Evolutionary conservation across 768 basidiomycete genomes (phyloP).

Genomic region (Podaxis mareebaensis): DNA sequence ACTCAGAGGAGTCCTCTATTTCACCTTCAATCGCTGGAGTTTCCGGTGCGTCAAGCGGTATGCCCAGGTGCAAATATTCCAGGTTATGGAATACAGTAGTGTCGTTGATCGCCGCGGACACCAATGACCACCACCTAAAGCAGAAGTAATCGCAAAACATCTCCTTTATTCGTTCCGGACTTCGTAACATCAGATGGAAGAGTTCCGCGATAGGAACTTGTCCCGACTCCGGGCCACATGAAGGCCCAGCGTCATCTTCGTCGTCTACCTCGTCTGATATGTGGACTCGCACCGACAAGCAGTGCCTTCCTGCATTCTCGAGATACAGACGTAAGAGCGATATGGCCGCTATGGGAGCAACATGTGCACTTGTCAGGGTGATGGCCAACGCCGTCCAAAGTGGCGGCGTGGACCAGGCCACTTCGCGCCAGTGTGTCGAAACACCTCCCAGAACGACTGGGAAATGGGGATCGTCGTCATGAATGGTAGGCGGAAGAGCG

Average conservation of each 20-base stretch:
- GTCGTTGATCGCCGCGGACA: not conserved
- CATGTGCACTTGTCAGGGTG: not conserved
- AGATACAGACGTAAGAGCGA: not conserved
- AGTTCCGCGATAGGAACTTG: not conserved
- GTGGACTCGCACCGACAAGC: not conserved
- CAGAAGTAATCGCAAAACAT: not conserved
- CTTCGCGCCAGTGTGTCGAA: not conserved
- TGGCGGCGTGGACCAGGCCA: not conserved
- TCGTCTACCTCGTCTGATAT: not conserved
- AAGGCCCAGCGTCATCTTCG: not conserved
- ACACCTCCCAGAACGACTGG: not conserved
- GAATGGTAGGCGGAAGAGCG: not conserved
- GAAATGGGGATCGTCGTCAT: not conserved
- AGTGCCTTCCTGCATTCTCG: not conserved
- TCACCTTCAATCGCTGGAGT: not conserved
- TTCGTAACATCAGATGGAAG: not conserved
- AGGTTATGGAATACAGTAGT: not conserved
- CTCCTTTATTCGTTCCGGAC: not conserved
- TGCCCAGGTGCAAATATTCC: not conserved
- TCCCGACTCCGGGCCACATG: not conserved
- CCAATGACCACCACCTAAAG: not conserved
- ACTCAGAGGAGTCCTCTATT: not conserved
- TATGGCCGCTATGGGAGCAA: not conserved
- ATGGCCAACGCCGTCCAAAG: not conserved
- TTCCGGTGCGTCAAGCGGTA: not conserved